These are phyloP conservation scores for Epithemia pelagica DNA, from an alignment of 108 stramenopile genomes.

Conservation along the genomic window DNA sequence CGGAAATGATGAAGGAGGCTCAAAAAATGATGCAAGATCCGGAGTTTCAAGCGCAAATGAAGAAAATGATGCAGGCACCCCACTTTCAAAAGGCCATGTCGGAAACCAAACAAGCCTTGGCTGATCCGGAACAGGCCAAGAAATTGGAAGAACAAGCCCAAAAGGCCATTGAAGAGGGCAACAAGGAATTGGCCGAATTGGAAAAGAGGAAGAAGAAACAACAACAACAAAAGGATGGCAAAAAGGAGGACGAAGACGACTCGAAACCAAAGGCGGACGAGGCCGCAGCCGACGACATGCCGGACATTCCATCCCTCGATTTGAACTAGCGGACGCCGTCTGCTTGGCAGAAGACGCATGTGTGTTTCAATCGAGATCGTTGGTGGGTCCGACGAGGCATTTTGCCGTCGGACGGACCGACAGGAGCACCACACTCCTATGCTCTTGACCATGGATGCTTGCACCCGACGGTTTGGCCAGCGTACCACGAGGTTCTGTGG, in stretches of 20 bases:
- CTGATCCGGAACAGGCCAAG: slow-evolving; percentile 67
- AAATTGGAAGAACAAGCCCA: slow-evolving; percentile 72
- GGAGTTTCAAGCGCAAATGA: slow-evolving; percentile 78
- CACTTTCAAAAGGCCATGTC: slow-evolving; percentile 58
- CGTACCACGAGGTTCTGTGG: too few species aligned
- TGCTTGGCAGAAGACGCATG: too few species aligned
- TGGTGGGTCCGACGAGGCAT: too few species aligned
- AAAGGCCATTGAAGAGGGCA: slow-evolving; percentile 50
- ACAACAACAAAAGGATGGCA: slow-evolving; percentile 21
- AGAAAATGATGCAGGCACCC: slow-evolving; percentile 56
- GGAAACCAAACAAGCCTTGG: slow-evolving; percentile 54
- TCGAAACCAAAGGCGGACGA: slow-evolving; percentile 16
- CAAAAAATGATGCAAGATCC: slow-evolving; percentile 83
- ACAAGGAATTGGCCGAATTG: slow-evolving; percentile 47
- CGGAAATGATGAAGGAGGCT: slow-evolving; percentile 81
- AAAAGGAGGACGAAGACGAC: slow-evolving; percentile 20
- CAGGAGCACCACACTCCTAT: too few species aligned
- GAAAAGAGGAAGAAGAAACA: slow-evolving; percentile 42
- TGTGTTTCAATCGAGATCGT: too few species aligned
- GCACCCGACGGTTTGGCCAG: too few species aligned
- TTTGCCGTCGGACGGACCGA: too few species aligned
- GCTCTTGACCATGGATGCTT: too few species aligned
- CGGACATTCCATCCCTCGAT: slow-evolving; percentile 35
- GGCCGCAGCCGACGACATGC: slow-evolving; percentile 28
- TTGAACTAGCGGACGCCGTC: too few species aligned